These are phyloP conservation scores for Calendula officinalis DNA, from an alignment of 129 eudicot genomes.

Conservation along the genomic window DNA sequence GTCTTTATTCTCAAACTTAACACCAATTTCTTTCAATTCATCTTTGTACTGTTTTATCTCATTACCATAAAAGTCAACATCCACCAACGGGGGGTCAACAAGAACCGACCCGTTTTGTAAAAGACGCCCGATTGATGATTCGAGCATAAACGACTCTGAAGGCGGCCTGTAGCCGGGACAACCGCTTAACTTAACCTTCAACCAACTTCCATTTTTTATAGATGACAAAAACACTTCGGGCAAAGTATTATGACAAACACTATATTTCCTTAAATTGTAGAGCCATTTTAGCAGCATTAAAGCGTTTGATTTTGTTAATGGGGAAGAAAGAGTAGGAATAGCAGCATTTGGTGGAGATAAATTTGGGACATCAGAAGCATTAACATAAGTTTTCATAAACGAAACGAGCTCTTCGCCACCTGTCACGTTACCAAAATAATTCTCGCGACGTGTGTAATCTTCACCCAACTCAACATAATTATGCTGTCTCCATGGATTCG, in stretches of 20 bases:
- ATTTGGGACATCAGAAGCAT: conserved; percentile 44
- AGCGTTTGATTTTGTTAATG: conserved; percentile 9
- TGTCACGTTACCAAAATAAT: conserved; percentile 26
- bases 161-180: conserved; percentile 39
- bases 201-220: conserved; percentile 51
- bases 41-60: conserved; percentile 35
- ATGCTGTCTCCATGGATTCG: conserved; percentile 19
- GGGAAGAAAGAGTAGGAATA: conserved; percentile 38
- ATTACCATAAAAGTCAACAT: conserved; percentile 33
- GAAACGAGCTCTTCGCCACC: conserved; percentile 15
- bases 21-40: conserved; percentile 41
- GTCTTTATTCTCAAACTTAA: conserved; percentile 37
- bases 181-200: conserved; percentile 33
- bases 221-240: conserved; percentile 34
- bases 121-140: conserved; percentile 27
- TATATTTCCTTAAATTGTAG: conserved; percentile 10
- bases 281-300: conserved; percentile 41
- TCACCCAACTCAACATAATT: conserved; percentile 44
- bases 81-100: conserved; percentile 46
- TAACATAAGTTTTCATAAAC: conserved; percentile 28
- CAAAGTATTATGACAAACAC: background rate
- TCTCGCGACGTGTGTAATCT: conserved; percentile 33
- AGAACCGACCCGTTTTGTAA: conserved; percentile 41
- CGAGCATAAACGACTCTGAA: conserved; percentile 42
- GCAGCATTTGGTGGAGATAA: conserved; percentile 42